Evolutionary conservation across 345 rosid genomes (phyloP).

Genomic region (Acer saccharum): DNA sequence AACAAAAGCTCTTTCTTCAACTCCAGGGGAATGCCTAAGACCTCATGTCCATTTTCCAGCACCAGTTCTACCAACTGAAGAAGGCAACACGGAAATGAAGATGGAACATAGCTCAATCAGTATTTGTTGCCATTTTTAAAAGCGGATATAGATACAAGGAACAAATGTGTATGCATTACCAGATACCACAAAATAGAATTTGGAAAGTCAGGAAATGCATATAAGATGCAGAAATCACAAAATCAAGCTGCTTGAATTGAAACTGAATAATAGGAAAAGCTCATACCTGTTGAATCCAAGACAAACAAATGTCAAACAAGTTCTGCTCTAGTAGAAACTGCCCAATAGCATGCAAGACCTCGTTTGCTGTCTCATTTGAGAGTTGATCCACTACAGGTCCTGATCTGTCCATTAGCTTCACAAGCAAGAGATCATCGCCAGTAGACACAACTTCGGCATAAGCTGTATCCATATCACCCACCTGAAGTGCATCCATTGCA

Average conservation of each 20-base stretch:
- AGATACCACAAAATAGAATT: neutral
- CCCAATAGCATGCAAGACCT: slow-evolving; percentile 66
- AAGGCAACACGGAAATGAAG: slow-evolving; percentile 16
- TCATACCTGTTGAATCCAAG: slow-evolving; percentile 97
- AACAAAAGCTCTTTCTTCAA: slow-evolving; percentile 79
- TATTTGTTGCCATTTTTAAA: neutral
- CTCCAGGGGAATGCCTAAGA: slow-evolving; percentile 70
- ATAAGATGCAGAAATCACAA: neutral
- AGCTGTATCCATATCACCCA: slow-evolving; percentile 88
- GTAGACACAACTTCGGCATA: slow-evolving; percentile 79
- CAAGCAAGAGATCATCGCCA: slow-evolving; percentile 83
- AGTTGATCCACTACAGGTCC: slow-evolving; percentile 92
- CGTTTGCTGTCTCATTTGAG: slow-evolving; percentile 75
- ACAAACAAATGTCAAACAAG: slow-evolving; percentile 78
- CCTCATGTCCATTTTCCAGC: slow-evolving; percentile 77
- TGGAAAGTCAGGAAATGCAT: neutral
- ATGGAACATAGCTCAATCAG: neutral
- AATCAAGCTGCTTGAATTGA: slow-evolving; percentile 10
- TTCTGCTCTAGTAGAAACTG: slow-evolving; percentile 83
- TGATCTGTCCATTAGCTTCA: slow-evolving; percentile 92
- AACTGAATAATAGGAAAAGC: neutral
- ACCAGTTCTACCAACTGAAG: slow-evolving; percentile 74
- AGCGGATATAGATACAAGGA: neutral
- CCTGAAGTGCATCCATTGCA: slow-evolving; percentile 91
- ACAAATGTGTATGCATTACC: neutral